Evolutionary conservation across 768 basidiomycete species (phyloP).

Genomic region (Podaxis sp.): DNA sequence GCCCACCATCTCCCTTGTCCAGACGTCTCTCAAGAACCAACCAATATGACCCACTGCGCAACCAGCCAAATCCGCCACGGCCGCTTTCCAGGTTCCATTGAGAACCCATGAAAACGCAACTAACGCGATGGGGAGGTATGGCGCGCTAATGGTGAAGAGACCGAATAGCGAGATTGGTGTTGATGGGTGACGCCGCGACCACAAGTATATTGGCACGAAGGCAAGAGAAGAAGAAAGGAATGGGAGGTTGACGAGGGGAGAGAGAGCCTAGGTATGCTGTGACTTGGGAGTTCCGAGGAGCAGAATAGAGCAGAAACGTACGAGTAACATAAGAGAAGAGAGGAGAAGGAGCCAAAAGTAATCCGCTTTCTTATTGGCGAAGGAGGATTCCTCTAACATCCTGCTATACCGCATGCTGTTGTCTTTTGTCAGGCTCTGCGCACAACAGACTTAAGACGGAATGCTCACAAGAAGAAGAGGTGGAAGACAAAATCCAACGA

Average conservation of each 20-base stretch:
- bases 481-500: conserved; percentile 95
- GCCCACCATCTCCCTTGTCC: conserved; percentile 84
- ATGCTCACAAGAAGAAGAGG: conserved; percentile 93
- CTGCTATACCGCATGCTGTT: conserved; percentile 92
- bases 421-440: neutral
- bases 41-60: conserved; percentile 85
- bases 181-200: conserved; percentile 92
- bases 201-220: conserved; percentile 94
- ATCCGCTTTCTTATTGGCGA: conserved; percentile 85
- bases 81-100: conserved; percentile 81
- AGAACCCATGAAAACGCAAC: conserved; percentile 83
- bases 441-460: neutral
- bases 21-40: conserved; percentile 83
- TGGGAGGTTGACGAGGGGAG: conserved; percentile 86
- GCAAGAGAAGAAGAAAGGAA: conserved; percentile 92
- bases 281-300: conserved; percentile 1
- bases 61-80: conserved; percentile 76
- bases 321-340: conserved; percentile 82
- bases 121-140: conserved; percentile 90
- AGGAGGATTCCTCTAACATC: conserved; percentile 96
- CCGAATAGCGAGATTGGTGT: conserved; percentile 97
- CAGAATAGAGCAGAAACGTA: conserved; percentile 30
- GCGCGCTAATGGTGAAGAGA: conserved; percentile 89
- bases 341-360: conserved; percentile 93
- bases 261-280: conserved; percentile 49